Evolutionary conservation across 345 rosid species (phyloP).

Genomic region (Erucastrum elatum): DNA sequence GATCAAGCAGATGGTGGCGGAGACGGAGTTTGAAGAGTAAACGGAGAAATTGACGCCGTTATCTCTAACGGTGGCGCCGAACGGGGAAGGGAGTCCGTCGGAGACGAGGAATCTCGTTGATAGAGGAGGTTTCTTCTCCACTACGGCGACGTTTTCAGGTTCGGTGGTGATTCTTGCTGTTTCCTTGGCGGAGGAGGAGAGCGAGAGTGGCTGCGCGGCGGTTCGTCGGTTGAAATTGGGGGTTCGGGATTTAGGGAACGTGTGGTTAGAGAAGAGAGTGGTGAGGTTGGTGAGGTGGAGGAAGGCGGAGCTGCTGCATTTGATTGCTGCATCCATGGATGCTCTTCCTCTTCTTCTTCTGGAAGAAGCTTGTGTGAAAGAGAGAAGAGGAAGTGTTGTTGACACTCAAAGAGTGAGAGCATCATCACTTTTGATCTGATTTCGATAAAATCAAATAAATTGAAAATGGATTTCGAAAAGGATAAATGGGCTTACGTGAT

Average conservation of each 20-base stretch:
- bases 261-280: constrained; percentile 18
- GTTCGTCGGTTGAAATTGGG: constrained; percentile 5
- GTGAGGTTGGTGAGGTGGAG: constrained; percentile 13
- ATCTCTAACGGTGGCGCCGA: constrained; percentile 67
- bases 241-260: background rate
- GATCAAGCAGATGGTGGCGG: constrained; percentile 76
- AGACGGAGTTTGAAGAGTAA: constrained; percentile 66
- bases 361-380: background rate
- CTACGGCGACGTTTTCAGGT: constrained; percentile 49
- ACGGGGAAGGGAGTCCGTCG: constrained; percentile 68
- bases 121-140: constrained; percentile 51
- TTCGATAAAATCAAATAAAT: background rate
- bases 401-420: constrained; percentile 30
- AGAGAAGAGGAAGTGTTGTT: constrained; percentile 14
- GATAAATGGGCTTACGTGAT: background rate
- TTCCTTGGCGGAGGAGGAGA: constrained; percentile 34
- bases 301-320: constrained; percentile 25
- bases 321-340: constrained; percentile 30
- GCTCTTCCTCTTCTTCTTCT: background rate
- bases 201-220: constrained; percentile 28
- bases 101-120: constrained; percentile 45
- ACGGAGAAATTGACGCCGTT: constrained; percentile 87
- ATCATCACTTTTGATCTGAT: background rate
- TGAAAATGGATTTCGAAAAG: background rate
- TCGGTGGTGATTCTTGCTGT: constrained; percentile 34